Percentiles rank a stretch among this genome's conserved stretches.
Conservation (phyloP, 2,329 filamentous ascomycete species). For the Cladosporium sphaerospermum region DNA sequence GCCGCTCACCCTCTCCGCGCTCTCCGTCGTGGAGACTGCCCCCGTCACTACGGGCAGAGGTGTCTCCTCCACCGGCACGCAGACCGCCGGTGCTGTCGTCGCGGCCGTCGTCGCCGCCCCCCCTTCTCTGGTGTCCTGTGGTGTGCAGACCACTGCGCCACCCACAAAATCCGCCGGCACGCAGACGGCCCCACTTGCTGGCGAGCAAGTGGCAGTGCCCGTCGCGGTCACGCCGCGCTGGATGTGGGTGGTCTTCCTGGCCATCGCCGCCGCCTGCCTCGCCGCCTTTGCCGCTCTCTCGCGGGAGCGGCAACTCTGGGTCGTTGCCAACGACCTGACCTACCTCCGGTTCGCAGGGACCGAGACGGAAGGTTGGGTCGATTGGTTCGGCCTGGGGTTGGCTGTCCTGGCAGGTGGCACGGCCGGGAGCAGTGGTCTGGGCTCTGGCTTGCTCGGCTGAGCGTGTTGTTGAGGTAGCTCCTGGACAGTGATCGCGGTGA, state of each 20-base stretch:
- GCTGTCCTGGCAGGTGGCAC: neutral
- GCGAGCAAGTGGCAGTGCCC: neutral
- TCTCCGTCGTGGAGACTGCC: neutral
- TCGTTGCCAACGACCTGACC: constrained; percentile 2
- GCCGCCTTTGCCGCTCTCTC: neutral
- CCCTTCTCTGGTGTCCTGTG: neutral
- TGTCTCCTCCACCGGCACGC: too few relatives aligned
- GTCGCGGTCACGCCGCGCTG: constrained; percentile 2
- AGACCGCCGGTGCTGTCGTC: too few relatives aligned
- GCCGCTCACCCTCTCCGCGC: neutral
- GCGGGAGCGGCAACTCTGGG: constrained; percentile 7
- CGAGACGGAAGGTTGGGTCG: neutral
- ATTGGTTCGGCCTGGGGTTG: neutral
- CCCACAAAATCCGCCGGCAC: too few relatives aligned
- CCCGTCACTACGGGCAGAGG: neutral
- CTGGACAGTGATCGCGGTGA: neutral
- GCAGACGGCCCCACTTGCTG: too few relatives aligned
- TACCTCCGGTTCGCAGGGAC: constrained; percentile 1
- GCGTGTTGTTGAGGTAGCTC: constrained; percentile 3
- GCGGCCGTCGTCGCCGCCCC: neutral
- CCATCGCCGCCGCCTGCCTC: neutral
- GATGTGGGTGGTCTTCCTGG: neutral
- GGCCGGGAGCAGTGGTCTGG: neutral
- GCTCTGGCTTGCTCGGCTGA: neutral
- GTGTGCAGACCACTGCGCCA: too few relatives aligned